Evolutionary conservation across 208 protist genomes (phyloP), one percentile per base, ranked within the genome.

Genomic region (Strigomonas culicis): DNA sequence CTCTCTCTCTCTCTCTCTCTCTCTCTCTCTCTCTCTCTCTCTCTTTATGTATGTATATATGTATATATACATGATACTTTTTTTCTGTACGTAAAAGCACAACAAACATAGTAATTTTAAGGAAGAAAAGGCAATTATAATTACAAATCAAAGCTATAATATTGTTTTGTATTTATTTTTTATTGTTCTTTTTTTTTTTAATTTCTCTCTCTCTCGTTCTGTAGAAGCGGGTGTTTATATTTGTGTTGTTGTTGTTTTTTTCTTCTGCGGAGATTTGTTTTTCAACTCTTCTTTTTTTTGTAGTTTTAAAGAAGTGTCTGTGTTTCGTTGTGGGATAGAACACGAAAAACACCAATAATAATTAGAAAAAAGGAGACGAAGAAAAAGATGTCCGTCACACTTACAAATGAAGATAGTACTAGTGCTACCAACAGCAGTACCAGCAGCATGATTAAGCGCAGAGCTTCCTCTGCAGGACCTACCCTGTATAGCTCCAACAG

Each of bases 1-100:
- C n/a, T n/a, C n/a, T n/a, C n/a, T n/a, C n/a, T n/a, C n/a, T n/a
- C n/a, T n/a, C n/a, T n/a, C n/a, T n/a, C n/a, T n/a, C n/a, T n/a
- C n/a, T n/a, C n/a, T n/a, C n/a, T n/a, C n/a, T n/a, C n/a, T 46
- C 39, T 46, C 44, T 57, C 36, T 56, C 44, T 66, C 27, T 46
- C 22, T 59, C 25, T 66, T 57, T 59, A 15, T 0, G 17, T 34
- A 34, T 47, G 44, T 34, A 7, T 50, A 49, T 27, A 25, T 47
- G n/a, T 32, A 10, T 10, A 46, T 10, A 46, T n/a, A 17, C 17
- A 46, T n/a, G 17, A 46, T 17, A 10, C 39, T 46, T 46, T 46
- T 46, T 46, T 46, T 46, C 17, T 46, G 10, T 46, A 46, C 39
- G 39, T 46, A 46, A 46, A n/a, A 46, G 17, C 39, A 46, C n/a